phyloP scores from a whole-genome alignment of 2,329 filamentous ascomycete genomes.

The Tothia fuscella region DNA sequence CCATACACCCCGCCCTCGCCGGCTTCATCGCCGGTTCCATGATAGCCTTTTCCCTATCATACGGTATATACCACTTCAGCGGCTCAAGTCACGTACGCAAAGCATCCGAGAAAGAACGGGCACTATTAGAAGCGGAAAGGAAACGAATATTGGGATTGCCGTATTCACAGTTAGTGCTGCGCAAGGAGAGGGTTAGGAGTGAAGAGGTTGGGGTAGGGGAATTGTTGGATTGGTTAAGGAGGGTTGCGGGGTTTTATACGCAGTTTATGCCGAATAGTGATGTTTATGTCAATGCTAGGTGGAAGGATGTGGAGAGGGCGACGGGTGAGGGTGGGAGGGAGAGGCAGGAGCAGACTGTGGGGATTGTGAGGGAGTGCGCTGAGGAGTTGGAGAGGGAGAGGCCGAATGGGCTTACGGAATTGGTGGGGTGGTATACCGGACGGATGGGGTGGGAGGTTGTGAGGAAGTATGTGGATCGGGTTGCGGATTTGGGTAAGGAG shows the following conservation, averaged over 20 bases:
- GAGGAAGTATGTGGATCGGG: slow-evolving; percentile 7
- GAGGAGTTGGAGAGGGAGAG: slow-evolving; percentile 8
- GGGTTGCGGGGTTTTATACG: slow-evolving; percentile 6
- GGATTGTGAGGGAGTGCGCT: slow-evolving; percentile 7
- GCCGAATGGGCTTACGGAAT: background rate
- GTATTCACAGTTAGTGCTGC: no score
- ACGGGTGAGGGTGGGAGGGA: slow-evolving; percentile 1
- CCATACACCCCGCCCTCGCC: slow-evolving; percentile 7
- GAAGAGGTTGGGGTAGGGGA: slow-evolving; percentile 4
- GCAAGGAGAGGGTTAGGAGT: no score
- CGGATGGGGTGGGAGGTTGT: slow-evolving; percentile 6
- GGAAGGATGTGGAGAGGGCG: background rate
- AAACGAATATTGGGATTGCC: background rate
- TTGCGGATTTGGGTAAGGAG: slow-evolving; percentile 1
- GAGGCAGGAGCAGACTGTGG: slow-evolving; percentile 1
- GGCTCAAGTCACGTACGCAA: slow-evolving; percentile 4
- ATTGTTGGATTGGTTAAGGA: slow-evolving; percentile 4
- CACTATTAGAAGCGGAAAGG: background rate
- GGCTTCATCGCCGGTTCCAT: slow-evolving; percentile 8
- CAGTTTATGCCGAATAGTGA: slow-evolving; percentile 6
- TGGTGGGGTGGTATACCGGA: slow-evolving; percentile 2
- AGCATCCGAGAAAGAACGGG: background rate
- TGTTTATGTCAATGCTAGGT: background rate
- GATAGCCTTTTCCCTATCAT: slow-evolving; percentile 4
- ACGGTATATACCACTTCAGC: slow-evolving; percentile 8